Percentiles rank a stretch among this genome's conserved stretches.
Conservation (phyloP, 2,329 filamentous ascomycete species). For the Aspergillus quadrilineatus region DNA sequence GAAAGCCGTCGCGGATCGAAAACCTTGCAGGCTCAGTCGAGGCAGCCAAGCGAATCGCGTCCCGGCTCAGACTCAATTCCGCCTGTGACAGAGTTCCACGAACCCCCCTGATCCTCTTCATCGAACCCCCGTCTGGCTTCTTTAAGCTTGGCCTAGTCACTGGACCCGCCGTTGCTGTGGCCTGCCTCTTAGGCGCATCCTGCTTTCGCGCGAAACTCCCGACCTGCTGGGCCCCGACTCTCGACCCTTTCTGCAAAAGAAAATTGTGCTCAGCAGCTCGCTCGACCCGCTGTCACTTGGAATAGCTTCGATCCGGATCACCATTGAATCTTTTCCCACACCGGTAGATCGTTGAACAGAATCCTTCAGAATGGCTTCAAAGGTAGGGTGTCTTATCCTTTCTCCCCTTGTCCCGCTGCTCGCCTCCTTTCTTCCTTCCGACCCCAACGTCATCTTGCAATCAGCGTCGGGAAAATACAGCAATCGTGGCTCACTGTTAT, state of each 20-base stretch:
- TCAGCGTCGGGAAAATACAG: background rate
- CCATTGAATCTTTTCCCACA: constrained; percentile 14
- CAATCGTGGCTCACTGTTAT: constrained; percentile 23
- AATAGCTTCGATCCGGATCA: constrained; percentile 24
- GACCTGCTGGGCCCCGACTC: constrained; percentile 29
- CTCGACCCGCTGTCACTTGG: constrained; percentile 24
- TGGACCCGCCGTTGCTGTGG: constrained; percentile 31
- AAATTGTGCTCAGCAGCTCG: constrained; percentile 25
- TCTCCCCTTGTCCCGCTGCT: background rate
- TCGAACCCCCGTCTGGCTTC: constrained; percentile 20
- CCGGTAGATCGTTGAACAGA: constrained; percentile 15
- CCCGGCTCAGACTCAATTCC: constrained; percentile 15
- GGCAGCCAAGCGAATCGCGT: background rate
- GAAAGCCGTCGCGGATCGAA: background rate
- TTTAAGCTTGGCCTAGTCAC: constrained; percentile 31
- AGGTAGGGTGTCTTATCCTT: constrained; percentile 23
- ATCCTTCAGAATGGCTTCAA: constrained; percentile 30
- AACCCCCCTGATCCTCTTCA: constrained; percentile 22
- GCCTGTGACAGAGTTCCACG: constrained; percentile 21
- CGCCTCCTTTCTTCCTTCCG: constrained; percentile 12
- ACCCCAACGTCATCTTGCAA: constrained; percentile 3
- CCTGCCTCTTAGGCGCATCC: constrained; percentile 25
- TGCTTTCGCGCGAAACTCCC: constrained; percentile 26
- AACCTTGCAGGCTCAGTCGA: background rate
- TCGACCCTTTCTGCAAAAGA: constrained; percentile 28